These are phyloP conservation scores for Diplodia scrobiculata DNA, from an alignment of 2,329 filamentous ascomycete species.

Conservation along the genomic window DNA sequence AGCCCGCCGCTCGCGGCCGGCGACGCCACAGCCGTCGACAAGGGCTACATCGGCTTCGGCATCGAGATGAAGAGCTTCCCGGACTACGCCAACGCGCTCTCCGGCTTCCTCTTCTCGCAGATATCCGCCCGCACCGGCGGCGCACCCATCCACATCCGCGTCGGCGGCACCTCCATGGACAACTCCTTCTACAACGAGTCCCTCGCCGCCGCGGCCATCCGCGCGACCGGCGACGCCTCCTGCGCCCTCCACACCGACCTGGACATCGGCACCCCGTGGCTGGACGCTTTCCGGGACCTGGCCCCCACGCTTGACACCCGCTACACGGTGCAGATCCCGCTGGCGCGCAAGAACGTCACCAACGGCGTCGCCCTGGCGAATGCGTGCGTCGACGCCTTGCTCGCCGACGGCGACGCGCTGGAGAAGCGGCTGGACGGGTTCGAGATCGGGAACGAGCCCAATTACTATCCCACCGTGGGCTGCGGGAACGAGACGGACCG, in stretches of 20 bases:
- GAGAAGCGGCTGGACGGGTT: background rate
- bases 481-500: background rate
- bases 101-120: background rate
- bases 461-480: background rate
- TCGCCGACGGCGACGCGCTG: too few species aligned
- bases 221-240: background rate
- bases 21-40: background rate
- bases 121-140: background rate
- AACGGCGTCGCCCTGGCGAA: background rate
- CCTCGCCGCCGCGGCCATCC: background rate
- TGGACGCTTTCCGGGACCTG: background rate
- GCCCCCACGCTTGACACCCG: too few species aligned
- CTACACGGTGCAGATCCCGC: background rate
- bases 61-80: slow-evolving; percentile 9
- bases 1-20: background rate
- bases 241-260: background rate
- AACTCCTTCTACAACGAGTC: background rate
- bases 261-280: background rate
- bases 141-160: background rate
- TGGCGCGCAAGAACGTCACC: background rate
- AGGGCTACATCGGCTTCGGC: slow-evolving; percentile 7
- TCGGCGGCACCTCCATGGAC: slow-evolving; percentile 9
- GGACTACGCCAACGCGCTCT: background rate
- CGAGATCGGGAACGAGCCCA: slow-evolving; percentile 1
- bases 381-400: background rate